These are phyloP conservation scores for Phtheirospermum japonicum DNA, from an alignment of 257 asterid species.

Conservation along the genomic window DNA sequence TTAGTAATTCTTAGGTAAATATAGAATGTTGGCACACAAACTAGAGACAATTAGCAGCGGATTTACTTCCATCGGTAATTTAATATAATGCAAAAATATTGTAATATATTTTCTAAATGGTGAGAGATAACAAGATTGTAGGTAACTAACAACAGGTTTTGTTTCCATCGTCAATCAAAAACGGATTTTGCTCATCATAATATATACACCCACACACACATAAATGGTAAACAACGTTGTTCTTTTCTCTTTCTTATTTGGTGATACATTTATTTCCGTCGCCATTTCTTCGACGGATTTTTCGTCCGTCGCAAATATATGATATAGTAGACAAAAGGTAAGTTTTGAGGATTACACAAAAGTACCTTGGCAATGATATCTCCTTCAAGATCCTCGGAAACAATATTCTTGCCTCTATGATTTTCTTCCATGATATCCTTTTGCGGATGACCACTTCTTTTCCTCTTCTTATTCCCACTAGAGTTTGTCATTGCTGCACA, in stretches of 20 bases:
- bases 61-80: no score
- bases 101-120: neutral
- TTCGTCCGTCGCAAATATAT: neutral
- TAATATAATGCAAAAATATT: no score
- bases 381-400: slow-evolving; percentile 7
- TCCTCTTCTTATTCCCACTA: slow-evolving; percentile 10
- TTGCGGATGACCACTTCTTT: neutral
- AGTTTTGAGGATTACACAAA: neutral
- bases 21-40: no score
- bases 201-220: no score
- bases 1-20: no score
- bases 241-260: neutral
- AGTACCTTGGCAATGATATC: slow-evolving; percentile 23
- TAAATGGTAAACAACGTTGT: neutral
- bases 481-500: neutral
- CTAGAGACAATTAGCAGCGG: no score
- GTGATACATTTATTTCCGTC: neutral
- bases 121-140: neutral
- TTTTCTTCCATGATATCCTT: slow-evolving; percentile 2
- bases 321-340: neutral
- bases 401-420: neutral
- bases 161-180: neutral
- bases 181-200: neutral
- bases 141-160: neutral
- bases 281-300: neutral